Percentiles rank a stretch among this genome's conserved stretches.
These are phyloP conservation scores for Tricholoma sp. DNA, from an alignment of 768 basidiomycete genomes.

Conservation along the genomic window DNA sequence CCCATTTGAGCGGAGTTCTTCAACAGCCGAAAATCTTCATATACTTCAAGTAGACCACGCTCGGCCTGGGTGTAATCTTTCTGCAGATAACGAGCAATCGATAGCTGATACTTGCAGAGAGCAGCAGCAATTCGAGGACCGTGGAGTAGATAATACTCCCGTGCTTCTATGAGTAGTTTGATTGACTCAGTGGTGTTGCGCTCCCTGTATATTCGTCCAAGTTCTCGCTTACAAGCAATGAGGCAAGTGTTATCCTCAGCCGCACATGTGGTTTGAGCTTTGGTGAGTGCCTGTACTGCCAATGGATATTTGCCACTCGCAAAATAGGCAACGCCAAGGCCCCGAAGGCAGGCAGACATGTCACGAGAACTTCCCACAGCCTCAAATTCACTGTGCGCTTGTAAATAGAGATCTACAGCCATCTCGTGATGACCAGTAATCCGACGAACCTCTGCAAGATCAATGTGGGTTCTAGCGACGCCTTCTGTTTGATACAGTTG, in stretches of 20 bases:
- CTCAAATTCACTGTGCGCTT: neutral
- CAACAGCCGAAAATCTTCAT: neutral
- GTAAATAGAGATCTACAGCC: neutral
- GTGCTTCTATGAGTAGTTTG: neutral
- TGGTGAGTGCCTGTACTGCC: neutral
- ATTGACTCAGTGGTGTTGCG: neutral
- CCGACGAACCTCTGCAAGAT: neutral
- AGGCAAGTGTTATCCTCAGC: neutral
- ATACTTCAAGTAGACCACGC: neutral
- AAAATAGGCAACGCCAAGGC: neutral
- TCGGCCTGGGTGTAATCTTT: neutral
- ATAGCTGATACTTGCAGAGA: neutral
- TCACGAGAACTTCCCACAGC: neutral
- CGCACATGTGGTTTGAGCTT: neutral
- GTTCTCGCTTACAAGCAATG: neutral
- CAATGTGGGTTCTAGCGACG: neutral
- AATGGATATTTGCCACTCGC: neutral
- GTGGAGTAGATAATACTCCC: neutral
- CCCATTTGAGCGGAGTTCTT: neutral
- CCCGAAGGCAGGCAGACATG: neutral
- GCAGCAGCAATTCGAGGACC: neutral
- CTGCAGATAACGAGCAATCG: neutral
- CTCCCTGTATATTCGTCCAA: neutral
- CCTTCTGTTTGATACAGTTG: neutral
- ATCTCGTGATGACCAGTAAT: neutral